Evolutionary conservation across 768 basidiomycete genomes (phyloP), one percentile per base, ranked within the genome.

Genomic region (Termitomyces sp.): DNA sequence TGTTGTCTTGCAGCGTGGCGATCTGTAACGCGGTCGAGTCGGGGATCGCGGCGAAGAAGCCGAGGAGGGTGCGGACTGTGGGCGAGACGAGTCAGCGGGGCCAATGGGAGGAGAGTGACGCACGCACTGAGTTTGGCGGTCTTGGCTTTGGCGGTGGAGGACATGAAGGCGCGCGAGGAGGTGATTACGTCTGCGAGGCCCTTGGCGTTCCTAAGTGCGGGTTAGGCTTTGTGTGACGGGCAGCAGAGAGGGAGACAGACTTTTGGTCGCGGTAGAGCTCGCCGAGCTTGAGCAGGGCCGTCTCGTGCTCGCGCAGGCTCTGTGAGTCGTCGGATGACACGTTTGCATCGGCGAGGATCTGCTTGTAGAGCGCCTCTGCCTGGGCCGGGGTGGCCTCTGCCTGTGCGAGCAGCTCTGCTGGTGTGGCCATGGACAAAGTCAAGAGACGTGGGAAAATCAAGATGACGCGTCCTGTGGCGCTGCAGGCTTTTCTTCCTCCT

Each of bases 111-210:
- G 58, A 29, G 41, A 22, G 39, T 22, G 53, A 8, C 20, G 66
- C n/a, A 55, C 87, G 64, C 60, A 94, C 94, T 96, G 61, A 98
- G 84, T 74, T 96, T 96, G 3, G 94, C 94, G 0, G 96, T 97
- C 73, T 98, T 97, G 1, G 94, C 95, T 72, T 98, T 98, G 16
- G 95, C 95, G 0, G 93, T 91, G n/a, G 89, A 88, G 0, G 91
- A 87, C 82, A 96, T 91, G 77, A 95, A 94, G 0, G 84, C 79
- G 49, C 94, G 77, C 0, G 92, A 93, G 27, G 88, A 78, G 0
- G 85, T 89, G 55, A 97, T 91, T 37, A 96, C 86, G 55, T 93
- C 83, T 10, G 94, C 92, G 2, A 98, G 79, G 18, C 90, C 90
- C 59, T 86, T 71, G 20, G 91, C 86, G 75, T 98, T 90, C 66